phyloP scores from a whole-genome alignment of 495 filamentous ascomycete genomes.

The Tuber microsphaerosporum region DNA sequence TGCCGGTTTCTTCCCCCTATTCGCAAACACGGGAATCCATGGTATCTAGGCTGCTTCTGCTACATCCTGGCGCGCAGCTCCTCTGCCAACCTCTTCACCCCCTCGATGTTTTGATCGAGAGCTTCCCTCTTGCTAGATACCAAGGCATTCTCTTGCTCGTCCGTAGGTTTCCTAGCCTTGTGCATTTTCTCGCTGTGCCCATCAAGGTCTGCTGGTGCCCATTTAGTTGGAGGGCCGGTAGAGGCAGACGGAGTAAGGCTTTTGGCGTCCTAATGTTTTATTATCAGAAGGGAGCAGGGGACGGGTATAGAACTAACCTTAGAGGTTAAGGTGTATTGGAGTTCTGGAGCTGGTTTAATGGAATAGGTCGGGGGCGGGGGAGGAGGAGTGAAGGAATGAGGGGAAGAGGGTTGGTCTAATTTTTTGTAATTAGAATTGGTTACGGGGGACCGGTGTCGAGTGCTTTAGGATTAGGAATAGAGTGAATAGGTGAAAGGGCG shows the following conservation, averaged over 20 bases:
- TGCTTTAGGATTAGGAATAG: not conserved
- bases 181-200: not conserved
- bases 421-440: not conserved
- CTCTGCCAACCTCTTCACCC: not conserved
- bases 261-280: not conserved
- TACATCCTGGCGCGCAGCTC: fast-evolving
- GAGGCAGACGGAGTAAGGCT: not conserved
- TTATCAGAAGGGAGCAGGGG: not conserved
- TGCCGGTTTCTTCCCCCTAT: not conserved
- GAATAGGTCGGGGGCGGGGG: not conserved
- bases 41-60: not conserved
- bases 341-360: not conserved
- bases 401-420: not conserved
- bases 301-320: not conserved
- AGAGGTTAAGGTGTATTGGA: not conserved
- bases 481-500: not conserved
- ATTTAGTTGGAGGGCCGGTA: not conserved
- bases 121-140: not conserved
- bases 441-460: not conserved
- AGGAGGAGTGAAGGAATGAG: not conserved
- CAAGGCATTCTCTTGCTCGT: not conserved
- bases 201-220: not conserved
- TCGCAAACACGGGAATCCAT: not conserved
- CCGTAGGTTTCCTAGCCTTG: not conserved
- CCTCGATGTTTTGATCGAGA: not conserved